Conservation (phyloP, 2,329 filamentous ascomycete species). For the Fusarium illudens region DNA sequence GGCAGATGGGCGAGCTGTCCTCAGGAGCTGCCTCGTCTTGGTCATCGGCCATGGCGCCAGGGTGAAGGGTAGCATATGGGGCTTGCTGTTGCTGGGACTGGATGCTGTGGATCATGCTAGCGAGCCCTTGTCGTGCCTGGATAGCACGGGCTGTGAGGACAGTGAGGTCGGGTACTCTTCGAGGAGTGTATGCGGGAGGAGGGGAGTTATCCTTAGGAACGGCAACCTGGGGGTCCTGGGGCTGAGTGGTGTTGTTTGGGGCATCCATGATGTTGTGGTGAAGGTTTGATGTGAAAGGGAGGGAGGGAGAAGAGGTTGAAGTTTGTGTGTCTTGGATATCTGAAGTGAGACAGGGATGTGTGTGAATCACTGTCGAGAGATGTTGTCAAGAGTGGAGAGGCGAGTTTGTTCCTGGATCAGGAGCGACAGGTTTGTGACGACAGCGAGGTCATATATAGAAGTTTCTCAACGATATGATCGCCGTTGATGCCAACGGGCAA, state of each 20-base stretch:
- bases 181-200: slow-evolving; percentile 46
- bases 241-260: slow-evolving; percentile 18
- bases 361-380: background rate
- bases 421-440: background rate
- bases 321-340: background rate
- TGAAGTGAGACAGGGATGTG: background rate
- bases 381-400: background rate
- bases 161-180: slow-evolving; percentile 22
- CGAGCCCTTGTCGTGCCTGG: slow-evolving; percentile 19
- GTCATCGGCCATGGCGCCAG: slow-evolving; percentile 15
- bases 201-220: slow-evolving; percentile 39
- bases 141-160: slow-evolving; percentile 27
- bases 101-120: slow-evolving; percentile 7
- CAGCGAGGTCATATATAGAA: slow-evolving; percentile 23
- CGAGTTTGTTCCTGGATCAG: background rate
- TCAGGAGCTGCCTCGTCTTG: slow-evolving; percentile 33
- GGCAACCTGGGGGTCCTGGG: slow-evolving; percentile 19
- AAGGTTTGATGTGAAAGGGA: background rate
- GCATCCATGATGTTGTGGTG: slow-evolving; percentile 23
- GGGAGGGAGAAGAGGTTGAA: background rate
- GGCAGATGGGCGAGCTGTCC: slow-evolving; percentile 51
- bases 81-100: slow-evolving; percentile 12
- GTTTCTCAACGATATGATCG: slow-evolving; percentile 7
- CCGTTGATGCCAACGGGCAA: slow-evolving; percentile 22
- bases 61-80: slow-evolving; percentile 12